These are phyloP conservation scores for Pseudomassariella vexata DNA, from an alignment of 2,329 filamentous ascomycete genomes.

Conservation along the genomic window DNA sequence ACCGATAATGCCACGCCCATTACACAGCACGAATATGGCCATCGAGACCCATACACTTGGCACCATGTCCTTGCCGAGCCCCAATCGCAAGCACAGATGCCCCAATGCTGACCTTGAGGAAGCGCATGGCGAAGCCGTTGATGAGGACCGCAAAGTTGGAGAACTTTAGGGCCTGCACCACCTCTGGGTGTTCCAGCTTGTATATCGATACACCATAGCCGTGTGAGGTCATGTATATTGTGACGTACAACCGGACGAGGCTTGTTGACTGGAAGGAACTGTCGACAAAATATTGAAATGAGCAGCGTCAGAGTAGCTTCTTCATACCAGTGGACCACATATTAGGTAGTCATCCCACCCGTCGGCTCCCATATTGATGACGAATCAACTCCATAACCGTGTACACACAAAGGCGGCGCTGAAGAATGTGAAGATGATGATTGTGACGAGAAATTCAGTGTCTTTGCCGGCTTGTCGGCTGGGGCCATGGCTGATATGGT, in stretches of 20 bases:
- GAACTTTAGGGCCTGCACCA: not conserved
- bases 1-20: not conserved
- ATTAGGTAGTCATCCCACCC: constrained; percentile 1
- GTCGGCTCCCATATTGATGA: not conserved
- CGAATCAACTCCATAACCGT: not conserved
- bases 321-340: not conserved
- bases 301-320: not conserved
- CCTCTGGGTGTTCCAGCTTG: not conserved
- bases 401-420: not conserved
- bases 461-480: no score
- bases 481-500: not conserved
- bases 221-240: not conserved
- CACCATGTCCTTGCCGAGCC: not conserved
- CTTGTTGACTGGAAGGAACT: not conserved
- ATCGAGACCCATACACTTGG: not conserved
- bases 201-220: not conserved
- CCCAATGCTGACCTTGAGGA: constrained; percentile 1
- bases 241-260: not conserved
- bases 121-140: constrained; percentile 1
- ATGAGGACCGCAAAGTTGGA: not conserved
- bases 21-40: not conserved
- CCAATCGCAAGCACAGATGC: not conserved
- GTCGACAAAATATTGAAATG: not conserved
- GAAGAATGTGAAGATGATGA: constrained; percentile 1
- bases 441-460: not conserved